phyloP scores from a whole-genome alignment of 441 rosid species.

The Kokia cookei region DNA sequence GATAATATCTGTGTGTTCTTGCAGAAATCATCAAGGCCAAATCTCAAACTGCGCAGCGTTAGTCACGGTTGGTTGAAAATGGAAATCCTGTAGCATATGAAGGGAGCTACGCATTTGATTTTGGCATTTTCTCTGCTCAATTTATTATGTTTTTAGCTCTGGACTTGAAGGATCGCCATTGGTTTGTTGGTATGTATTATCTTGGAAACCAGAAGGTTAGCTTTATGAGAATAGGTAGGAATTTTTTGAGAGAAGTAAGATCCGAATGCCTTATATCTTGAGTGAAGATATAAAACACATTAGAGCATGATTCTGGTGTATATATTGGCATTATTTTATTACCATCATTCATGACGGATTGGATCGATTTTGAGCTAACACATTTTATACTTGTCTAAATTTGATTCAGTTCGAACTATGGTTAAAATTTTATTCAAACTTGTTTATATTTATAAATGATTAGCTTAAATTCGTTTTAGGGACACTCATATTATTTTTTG shows the following conservation, averaged over 20 bases:
- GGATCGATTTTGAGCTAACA: too few species aligned
- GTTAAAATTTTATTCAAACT: too few species aligned
- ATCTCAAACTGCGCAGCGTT: slow-evolving; percentile 66
- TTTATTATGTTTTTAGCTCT: neutral
- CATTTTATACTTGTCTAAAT: too few species aligned
- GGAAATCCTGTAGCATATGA: neutral
- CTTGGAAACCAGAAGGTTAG: neutral
- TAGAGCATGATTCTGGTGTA: neutral
- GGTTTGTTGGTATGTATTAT: neutral
- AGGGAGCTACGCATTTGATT: neutral
- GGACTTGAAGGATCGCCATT: neutral
- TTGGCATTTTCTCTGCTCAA: neutral
- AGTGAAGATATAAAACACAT: neutral
- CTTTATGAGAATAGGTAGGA: neutral
- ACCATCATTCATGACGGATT: too few species aligned
- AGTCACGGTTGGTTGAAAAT: slow-evolving; percentile 13
- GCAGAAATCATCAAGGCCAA: slow-evolving; percentile 76
- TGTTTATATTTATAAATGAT: too few species aligned
- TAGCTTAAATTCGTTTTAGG: too few species aligned
- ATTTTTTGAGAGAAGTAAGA: neutral
- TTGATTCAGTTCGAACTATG: too few species aligned
- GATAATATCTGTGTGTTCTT: slow-evolving; percentile 7
- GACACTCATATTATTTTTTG: too few species aligned
- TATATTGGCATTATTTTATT: too few species aligned
- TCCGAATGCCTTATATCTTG: neutral